Base-by-base conservation (phyloP, 208 protist genomes). In the Kentomonas sorsogonicus region DNA sequence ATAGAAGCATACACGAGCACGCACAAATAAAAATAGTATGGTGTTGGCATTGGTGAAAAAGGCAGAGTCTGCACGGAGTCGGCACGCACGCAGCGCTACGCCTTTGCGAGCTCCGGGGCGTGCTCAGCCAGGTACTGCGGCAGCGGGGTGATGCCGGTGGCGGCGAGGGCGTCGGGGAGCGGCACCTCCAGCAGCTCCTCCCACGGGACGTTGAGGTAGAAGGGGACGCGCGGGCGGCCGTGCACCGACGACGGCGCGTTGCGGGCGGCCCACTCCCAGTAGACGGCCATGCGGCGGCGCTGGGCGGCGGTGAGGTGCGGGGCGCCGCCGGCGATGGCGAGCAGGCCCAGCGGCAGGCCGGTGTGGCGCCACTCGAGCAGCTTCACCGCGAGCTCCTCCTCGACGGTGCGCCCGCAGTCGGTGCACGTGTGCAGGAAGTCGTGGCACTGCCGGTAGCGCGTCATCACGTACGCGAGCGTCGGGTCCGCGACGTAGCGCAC, bases 331-430 rank as follows among this genome's bases (percentile, higher is more conserved):
- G 77, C 46, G 1, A 93, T 41, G 16, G 86, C 43, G 23, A 93
- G 69, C 44, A 87, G 5, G 5, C 86, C 86, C 33, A 93, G 71
- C 20, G 86, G 86, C 34, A 93, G 70, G 7, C 83, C 80, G 5
- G 86, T 93, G 59, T 93, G 86, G 31, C 73, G 64, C 72, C 72
- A 93, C 63, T 93, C 86, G 16, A 93, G 48, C 0, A 93, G 59
- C 64, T 93, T 93, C 62, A 93, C 71, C 10, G 80, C 83, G 0
- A 93, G 52, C 65, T 93, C 86, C 69, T 93, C 86, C 60, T 93
- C 82, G 0, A 93, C 75, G 11, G 86, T 79, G 45, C 86, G 82
- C 9, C 86, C 86, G 34, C 73, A 88, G 25, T 70, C 80, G 0
- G 66, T 53, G 55, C 69, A 64, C 22, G 69, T 75, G 68, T 93